Conservation (phyloP, 345 rosid species). For the Eucalyptus curtisii region DNA sequence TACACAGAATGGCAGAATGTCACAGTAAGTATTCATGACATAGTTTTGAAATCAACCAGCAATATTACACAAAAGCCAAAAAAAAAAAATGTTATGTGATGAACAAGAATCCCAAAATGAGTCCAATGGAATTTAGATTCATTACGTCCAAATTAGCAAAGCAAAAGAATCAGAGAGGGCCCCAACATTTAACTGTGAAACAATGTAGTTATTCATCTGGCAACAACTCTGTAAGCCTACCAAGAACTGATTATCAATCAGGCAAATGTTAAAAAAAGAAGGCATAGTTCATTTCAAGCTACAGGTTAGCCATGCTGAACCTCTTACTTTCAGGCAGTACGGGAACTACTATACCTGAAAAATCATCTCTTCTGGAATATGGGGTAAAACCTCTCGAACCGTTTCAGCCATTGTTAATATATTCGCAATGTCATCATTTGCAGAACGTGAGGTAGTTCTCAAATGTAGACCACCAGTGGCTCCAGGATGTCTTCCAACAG, state of each 20-base stretch:
- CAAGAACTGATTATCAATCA: background rate
- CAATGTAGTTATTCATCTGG: background rate
- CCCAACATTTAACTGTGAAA: background rate
- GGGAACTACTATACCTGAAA: conserved; percentile 46
- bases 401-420: conserved; percentile 93
- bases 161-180: background rate
- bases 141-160: background rate
- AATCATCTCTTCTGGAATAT: conserved; percentile 81
- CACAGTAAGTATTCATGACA: background rate
- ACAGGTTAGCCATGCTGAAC: background rate
- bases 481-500: conserved; percentile 35
- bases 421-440: conserved; percentile 49
- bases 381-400: conserved; percentile 93
- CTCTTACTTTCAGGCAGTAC: background rate
- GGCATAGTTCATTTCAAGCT: background rate
- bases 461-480: conserved; percentile 47
- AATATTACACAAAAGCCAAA: background rate
- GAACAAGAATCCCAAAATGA: background rate
- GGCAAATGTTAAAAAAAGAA: background rate
- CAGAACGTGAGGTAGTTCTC: conserved; percentile 40
- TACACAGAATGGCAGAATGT: background rate
- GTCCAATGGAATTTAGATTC: background rate
- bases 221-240: background rate
- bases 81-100: background rate
- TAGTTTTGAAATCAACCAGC: background rate